Percentiles rank a stretch among this genome's conserved stretches.
Conservation (phyloP, 768 basidiomycete species). For the Leucocoprinus birnbaumii region DNA sequence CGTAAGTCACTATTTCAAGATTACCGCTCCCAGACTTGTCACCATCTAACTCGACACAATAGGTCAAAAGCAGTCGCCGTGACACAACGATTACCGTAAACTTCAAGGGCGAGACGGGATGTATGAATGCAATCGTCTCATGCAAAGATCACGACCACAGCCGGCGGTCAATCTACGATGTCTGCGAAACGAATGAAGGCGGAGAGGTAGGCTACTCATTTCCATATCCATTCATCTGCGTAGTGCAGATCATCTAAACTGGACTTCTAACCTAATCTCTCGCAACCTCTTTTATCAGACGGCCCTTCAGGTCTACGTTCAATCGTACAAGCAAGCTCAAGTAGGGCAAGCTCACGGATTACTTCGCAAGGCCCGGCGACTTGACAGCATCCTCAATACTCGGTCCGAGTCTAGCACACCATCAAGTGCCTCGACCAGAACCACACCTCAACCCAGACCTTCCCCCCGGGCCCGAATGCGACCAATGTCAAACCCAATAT, state of each 20-base stretch:
- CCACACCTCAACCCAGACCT: constrained; percentile 16
- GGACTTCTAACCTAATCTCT: neutral
- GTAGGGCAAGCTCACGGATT: constrained; percentile 76
- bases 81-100: constrained; percentile 63
- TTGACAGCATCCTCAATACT: constrained; percentile 68
- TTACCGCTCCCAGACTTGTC: no score
- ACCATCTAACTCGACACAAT: neutral
- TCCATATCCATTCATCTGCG: neutral
- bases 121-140: constrained; percentile 73
- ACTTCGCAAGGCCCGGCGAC: constrained; percentile 82
- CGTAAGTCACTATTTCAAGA: constrained; percentile 37
- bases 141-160: constrained; percentile 75
- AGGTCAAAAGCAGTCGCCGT: constrained; percentile 79
- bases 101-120: constrained; percentile 77
- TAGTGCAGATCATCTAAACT: neutral
- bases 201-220: constrained; percentile 61
- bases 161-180: constrained; percentile 70
- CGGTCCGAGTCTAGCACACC: constrained; percentile 31
- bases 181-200: constrained; percentile 82
- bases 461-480: constrained; percentile 47
- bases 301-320: constrained; percentile 84
- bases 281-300: constrained; percentile 47
- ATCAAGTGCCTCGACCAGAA: constrained; percentile 16
- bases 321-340: constrained; percentile 78
- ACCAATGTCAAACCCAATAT: constrained; percentile 61